Evolutionary conservation across 306 rosid genomes (phyloP).

Genomic region (Rosa multiflora): DNA sequence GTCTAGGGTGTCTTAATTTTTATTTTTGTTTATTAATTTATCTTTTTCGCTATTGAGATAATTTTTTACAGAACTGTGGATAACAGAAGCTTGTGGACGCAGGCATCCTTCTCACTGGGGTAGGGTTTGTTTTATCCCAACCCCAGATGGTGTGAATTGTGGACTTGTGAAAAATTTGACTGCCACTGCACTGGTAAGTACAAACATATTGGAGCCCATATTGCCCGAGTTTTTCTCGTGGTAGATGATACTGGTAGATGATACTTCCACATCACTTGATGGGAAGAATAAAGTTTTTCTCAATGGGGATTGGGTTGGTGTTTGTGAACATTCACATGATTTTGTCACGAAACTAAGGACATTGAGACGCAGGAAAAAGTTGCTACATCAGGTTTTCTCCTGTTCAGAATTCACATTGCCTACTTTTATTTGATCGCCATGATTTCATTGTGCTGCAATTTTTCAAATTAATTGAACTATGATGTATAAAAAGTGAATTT

Average conservation of each 20-base stretch:
- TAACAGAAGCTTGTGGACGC: conserved; percentile 38
- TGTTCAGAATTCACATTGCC: conserved; percentile 14
- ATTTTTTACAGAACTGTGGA: neutral
- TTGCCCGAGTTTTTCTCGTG: conserved; percentile 38
- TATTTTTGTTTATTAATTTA: neutral
- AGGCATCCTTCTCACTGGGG: conserved; percentile 99
- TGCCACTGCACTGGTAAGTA: conserved; percentile 79
- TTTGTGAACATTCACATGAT: conserved; percentile 58
- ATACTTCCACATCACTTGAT: conserved; percentile 46
- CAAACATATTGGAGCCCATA: conserved; percentile 41
- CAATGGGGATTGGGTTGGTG: conserved; percentile 91
- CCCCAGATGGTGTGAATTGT: conserved; percentile 96
- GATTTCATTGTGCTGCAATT: too few relatives aligned
- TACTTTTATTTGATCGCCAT: too few relatives aligned
- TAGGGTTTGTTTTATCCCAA: conserved; percentile 83
- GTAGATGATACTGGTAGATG: too few relatives aligned
- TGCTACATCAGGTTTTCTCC: conserved; percentile 68
- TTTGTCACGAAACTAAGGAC: conserved; percentile 58
- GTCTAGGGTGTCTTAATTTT: too few relatives aligned
- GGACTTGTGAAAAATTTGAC: conserved; percentile 78
- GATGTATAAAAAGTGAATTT: too few relatives aligned
- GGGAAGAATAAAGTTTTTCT: conserved; percentile 64
- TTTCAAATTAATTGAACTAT: too few relatives aligned
- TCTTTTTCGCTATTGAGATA: conserved; percentile 9
- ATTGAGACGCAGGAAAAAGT: conserved; percentile 53